These are phyloP conservation scores for Chaetomium tenue DNA, from an alignment of 495 filamentous ascomycete genomes.

Conservation along the genomic window DNA sequence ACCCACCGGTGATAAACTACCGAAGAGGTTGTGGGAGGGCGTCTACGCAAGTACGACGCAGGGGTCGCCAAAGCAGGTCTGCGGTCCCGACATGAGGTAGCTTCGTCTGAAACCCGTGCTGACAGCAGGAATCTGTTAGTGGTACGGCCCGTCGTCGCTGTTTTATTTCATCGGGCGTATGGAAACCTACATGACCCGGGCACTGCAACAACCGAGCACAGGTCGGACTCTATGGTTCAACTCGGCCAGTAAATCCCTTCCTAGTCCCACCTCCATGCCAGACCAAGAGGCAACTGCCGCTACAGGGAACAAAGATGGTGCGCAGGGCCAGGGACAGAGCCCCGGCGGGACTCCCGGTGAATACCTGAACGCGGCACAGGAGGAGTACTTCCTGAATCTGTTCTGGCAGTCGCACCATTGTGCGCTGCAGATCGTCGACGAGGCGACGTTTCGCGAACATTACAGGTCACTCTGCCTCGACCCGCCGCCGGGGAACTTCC, in stretches of 20 bases:
- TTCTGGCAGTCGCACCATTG: slow-evolving; percentile 53
- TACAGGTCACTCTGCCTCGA: slow-evolving; percentile 49
- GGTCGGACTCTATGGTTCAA: slow-evolving; percentile 22
- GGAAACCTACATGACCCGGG: slow-evolving; percentile 34
- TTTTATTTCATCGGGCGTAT: slow-evolving; percentile 44
- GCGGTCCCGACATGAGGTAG: not conserved
- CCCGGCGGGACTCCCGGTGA: not conserved
- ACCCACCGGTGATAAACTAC: not conserved
- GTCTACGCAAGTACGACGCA: not conserved
- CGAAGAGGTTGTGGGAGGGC: not conserved
- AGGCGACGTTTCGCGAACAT: slow-evolving; percentile 48
- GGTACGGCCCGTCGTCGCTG: slow-evolving; percentile 43
- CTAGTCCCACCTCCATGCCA: not conserved
- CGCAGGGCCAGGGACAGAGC: not conserved
- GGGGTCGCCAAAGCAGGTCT: not conserved
- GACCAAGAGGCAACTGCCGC: not conserved
- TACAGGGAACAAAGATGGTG: not conserved
- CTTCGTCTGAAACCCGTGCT: slow-evolving; percentile 24
- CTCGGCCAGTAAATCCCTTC: not conserved
- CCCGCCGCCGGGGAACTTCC: slow-evolving; percentile 30
- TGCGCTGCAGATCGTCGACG: slow-evolving; percentile 44
- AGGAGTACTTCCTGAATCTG: slow-evolving; percentile 50
- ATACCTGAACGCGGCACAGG: slow-evolving; percentile 40
- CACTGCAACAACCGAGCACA: slow-evolving; percentile 34
- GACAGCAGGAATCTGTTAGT: slow-evolving; percentile 33